A percentile compares a stretch with the other conserved stretches of the same genome.
Evolutionary conservation across 441 rosid genomes (phyloP).

Genomic region (Syzygium syzygioides): DNA sequence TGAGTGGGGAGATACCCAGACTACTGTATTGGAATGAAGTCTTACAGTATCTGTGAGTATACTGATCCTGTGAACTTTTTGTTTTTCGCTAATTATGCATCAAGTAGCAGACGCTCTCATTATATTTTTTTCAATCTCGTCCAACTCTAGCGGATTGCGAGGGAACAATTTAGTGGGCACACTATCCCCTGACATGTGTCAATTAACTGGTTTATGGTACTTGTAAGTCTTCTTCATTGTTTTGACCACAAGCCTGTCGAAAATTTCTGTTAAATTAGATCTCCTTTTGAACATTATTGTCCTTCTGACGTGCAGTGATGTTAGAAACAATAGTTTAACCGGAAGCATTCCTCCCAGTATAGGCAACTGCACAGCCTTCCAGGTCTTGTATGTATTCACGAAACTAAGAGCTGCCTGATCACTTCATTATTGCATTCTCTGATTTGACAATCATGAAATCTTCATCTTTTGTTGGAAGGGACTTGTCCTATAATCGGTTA

Average conservation of each 20-base stretch:
- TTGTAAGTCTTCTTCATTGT: constrained; percentile 55
- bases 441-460: not conserved
- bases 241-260: not conserved
- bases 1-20: constrained; percentile 91
- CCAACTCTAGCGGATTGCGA: constrained; percentile 54
- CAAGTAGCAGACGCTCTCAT: not conserved
- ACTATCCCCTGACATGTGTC: constrained; percentile 85
- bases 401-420: not conserved
- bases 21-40: constrained; percentile 97
- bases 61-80: not conserved
- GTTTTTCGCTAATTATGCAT: not conserved
- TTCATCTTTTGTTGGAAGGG: constrained; percentile 37
- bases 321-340: constrained; percentile 84
- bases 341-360: constrained; percentile 79
- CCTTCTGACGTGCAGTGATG: constrained; percentile 46
- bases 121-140: not conserved
- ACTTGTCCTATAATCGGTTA: constrained; percentile 84
- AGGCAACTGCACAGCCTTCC: constrained; percentile 97
- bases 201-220: constrained; percentile 88
- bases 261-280: not conserved
- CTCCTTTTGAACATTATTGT: not conserved
- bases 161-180: constrained; percentile 85
- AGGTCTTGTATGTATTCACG: constrained; percentile 75
- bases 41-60: constrained; percentile 86
- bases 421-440: not conserved